Base-by-base conservation (phyloP, 2,329 filamentous ascomycete species). In the Fusarium abutilonis region DNA sequence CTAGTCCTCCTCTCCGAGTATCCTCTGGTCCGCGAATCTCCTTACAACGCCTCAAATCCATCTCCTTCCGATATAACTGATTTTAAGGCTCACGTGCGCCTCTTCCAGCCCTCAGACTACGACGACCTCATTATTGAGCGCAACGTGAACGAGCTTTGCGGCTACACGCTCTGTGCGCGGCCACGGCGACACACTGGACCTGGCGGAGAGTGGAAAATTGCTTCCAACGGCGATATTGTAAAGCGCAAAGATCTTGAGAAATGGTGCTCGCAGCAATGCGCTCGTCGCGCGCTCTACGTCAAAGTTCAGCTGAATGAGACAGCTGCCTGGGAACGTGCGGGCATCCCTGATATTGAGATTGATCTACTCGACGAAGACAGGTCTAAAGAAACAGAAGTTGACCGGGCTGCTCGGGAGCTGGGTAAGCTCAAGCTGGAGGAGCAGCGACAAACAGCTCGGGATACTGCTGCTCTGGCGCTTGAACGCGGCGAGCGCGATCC, bases 81-180 rank as follows among this genome's bases (percentile, higher is more conserved):
- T 50, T 93, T 98, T 77, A 87, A 88, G 68, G 72, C 80, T 4
- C 83, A 86, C 32, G 78, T 98, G 21, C 79, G 83, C 9, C 82
- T 86, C 39, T 98, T 97, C 77, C 91, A 94, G 73, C 92, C 93
- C 1, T 83, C 85, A 49, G 94, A 99, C 79, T 96, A 96, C 79
- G 92, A 97, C 72, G 90, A 91, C 64, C 80, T 98, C 45, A 88
- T 97, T 58, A 85, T 90, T 64, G 95, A 99, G 80, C 90, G 95
- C 70, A 96, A 96, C 74, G 89, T 92, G 65, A 89, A 91, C 68
- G 86, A 84, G 39, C 82, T 86, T 17, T 99, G 95, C 77, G 95
- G 93, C 2, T 98, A 97, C 74, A 82, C 85, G 0, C 82, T 98
- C 26, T 99, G 95, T 75, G 78, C 86, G 1, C 83, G 82, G 14